phyloP scores from a whole-genome alignment of 768 basidiomycete genomes.

The Kondoa malvinella region DNA sequence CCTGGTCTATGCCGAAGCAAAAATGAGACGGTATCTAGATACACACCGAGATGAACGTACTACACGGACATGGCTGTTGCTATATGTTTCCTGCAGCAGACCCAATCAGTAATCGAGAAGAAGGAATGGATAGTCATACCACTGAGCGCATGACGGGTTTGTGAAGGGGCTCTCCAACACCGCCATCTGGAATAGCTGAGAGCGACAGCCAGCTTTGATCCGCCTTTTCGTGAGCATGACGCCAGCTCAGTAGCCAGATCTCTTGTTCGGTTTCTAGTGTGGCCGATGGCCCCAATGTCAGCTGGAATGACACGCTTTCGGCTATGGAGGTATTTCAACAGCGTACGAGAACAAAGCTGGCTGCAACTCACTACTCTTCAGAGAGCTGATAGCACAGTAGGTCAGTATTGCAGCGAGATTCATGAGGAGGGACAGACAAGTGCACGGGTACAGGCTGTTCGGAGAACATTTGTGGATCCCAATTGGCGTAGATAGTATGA shows the following conservation, averaged over 20 bases:
- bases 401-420: background rate
- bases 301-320: background rate
- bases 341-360: background rate
- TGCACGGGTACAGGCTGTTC: constrained; percentile 7
- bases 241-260: background rate
- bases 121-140: too few species aligned
- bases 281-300: background rate
- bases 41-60: too few species aligned
- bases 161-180: background rate
- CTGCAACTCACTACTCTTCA: background rate
- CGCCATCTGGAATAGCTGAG: background rate
- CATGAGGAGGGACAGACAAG: background rate
- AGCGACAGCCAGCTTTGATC: background rate
- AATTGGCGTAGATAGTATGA: constrained; percentile 12
- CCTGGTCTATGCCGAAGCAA: background rate
- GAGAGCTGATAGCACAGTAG: background rate
- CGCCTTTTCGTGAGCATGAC: background rate
- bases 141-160: too few species aligned
- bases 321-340: background rate
- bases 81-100: too few species aligned
- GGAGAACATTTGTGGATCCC: constrained; percentile 6
- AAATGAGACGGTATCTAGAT: too few species aligned
- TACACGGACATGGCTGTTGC: too few species aligned
- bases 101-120: too few species aligned
- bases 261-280: background rate